Base-by-base conservation (phyloP, 2,329 filamentous ascomycete genomes). In the Diaporthe citrichinensis region DNA sequence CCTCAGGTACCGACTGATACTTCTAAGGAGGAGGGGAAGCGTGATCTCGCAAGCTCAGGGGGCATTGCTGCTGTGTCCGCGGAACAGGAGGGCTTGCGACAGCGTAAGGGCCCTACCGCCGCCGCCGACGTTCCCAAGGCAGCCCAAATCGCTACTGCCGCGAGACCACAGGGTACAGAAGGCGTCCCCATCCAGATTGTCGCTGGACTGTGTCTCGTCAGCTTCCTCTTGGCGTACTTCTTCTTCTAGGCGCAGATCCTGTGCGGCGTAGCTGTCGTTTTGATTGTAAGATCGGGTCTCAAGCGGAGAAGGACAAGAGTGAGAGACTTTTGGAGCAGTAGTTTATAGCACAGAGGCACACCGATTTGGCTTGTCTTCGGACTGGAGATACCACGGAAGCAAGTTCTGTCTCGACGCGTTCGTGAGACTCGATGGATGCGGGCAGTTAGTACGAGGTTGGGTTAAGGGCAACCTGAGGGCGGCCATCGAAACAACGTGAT, bases 141-240 rank as follows among this genome's bases (percentile, higher is more conserved):
- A 20, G 83, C 86, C 9, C 84, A 90, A 71, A 87, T 89, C 51
- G 74, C 77, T 76, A 87, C 87, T 75, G 91, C 89, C 83, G 86
- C 84, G 82, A 80, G 83, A 61, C 87, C 83, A 78, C 87, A 85
- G 84, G 90, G 84, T 83, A 92, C 85, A 79, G 92, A 95, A 80
- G 96, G 97, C 31, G 96, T 99, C 4, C 93, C 97, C 0, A 91
- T 99, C 68, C 93, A 96, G 84, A 91, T 96, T 77, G 94, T 94
- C 59, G 96, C 97, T 31, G 88, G 92, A 31, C 87, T 99, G 58
- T 98, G 96, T 83, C 88, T 99, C 80, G 81, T 98, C 78, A 96
- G 95, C 88, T 99, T 99, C 87, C 86, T 99, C 82, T 90, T 98
- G 80, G 97, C 95, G 73, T 99, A 98, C 86, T 91, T 98, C 85